A percentile compares a stretch with the other conserved stretches of the same genome.
Conservation (phyloP, 169 alveolate species). For the Plasmodium yoelii region DNA sequence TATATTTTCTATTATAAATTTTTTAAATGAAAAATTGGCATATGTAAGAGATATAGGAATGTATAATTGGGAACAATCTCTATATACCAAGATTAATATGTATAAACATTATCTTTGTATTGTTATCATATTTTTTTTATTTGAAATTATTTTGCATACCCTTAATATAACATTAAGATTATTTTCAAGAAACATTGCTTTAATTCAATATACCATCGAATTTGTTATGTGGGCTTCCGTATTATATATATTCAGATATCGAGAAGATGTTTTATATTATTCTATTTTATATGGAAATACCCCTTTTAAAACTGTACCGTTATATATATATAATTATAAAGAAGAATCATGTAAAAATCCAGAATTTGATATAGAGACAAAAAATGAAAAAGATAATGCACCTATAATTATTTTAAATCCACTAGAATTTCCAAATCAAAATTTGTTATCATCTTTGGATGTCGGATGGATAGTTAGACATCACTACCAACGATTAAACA, state of each 20-base stretch:
- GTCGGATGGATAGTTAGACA: slow-evolving; percentile 23
- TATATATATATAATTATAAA: slow-evolving; percentile 26
- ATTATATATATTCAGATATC: slow-evolving; percentile 47
- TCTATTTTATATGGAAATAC: slow-evolving; percentile 30
- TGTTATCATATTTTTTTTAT: slow-evolving; percentile 28
- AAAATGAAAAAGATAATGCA: neutral
- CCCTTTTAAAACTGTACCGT: slow-evolving; percentile 30
- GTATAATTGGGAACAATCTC: slow-evolving; percentile 56
- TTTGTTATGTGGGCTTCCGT: slow-evolving; percentile 57
- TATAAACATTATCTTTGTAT: slow-evolving; percentile 30
- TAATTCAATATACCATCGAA: slow-evolving; percentile 59
- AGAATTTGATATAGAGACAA: neutral
- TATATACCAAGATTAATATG: slow-evolving; percentile 31
- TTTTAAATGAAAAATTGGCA: slow-evolving; percentile 50
- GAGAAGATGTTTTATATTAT: slow-evolving; percentile 54
- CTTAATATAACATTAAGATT: slow-evolving; percentile 21
- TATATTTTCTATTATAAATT: slow-evolving; percentile 44
- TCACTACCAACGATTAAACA: neutral
- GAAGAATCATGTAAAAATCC: no score
- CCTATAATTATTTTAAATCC: slow-evolving; percentile 75
- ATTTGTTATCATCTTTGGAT: slow-evolving; percentile 35
- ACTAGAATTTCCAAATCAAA: slow-evolving; percentile 20
- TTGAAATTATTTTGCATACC: slow-evolving; percentile 32
- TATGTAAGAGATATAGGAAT: slow-evolving; percentile 54
- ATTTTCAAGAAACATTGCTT: slow-evolving; percentile 12